Evolutionary conservation across 441 rosid species (phyloP).

Genomic region (Corymbia calophylla): DNA sequence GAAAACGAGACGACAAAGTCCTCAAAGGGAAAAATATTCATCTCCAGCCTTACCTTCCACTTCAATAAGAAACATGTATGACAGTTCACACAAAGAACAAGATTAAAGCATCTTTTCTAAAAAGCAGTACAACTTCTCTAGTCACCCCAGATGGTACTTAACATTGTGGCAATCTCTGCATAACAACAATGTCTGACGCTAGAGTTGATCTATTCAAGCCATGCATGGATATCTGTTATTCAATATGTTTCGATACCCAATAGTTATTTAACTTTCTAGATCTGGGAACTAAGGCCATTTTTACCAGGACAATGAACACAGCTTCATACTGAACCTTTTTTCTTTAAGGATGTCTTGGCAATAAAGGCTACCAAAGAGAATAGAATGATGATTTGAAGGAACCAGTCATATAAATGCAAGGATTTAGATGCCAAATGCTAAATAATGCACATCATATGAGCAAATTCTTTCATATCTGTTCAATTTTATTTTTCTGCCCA

Average conservation of each 20-base stretch:
- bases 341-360: neutral
- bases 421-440: neutral
- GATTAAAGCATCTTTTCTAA: neutral
- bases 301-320: neutral
- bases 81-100: neutral
- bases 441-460: neutral
- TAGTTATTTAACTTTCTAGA: neutral
- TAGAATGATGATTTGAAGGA: neutral
- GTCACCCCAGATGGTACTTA: neutral
- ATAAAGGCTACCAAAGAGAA: neutral
- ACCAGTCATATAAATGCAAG: neutral
- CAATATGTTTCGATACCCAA: neutral
- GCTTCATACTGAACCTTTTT: neutral
- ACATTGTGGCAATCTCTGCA: neutral
- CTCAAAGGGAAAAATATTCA: neutral
- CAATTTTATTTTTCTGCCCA: neutral
- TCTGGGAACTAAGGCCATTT: neutral
- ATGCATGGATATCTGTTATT: neutral
- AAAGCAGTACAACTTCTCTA: neutral
- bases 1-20: neutral
- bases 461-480: neutral
- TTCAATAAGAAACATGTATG: neutral
- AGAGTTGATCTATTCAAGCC: neutral
- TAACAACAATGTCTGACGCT: neutral
- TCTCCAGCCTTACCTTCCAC: neutral